Evolutionary conservation across 2,329 filamentous ascomycete species (phyloP).

Genomic region (Sodiomyces alkalinus): DNA sequence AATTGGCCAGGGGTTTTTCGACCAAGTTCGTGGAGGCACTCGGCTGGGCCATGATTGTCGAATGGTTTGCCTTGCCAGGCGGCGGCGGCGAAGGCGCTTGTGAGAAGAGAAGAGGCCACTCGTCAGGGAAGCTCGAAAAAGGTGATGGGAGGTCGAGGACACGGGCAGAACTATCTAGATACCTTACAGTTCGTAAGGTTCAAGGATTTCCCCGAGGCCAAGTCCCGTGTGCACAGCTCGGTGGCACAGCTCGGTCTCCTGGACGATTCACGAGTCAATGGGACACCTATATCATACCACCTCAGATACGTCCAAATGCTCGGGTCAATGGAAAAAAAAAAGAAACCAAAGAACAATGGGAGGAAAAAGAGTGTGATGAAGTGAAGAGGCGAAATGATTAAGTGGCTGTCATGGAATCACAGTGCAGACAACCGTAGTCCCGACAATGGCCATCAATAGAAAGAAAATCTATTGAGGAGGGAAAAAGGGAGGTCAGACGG

Average conservation of each 20-base stretch:
- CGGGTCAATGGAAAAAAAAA: constrained; percentile 1
- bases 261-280: too few relatives aligned
- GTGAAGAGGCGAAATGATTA: constrained; percentile 24
- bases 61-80: not conserved
- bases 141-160: not conserved
- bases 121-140: not conserved
- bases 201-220: too few relatives aligned
- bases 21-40: constrained; percentile 4
- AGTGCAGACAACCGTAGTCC: constrained; percentile 4
- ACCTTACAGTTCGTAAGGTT: too few relatives aligned
- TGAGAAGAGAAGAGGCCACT: not conserved
- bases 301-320: too few relatives aligned
- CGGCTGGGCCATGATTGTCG: not conserved
- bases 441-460: constrained; percentile 3
- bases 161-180: too few relatives aligned
- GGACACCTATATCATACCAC: too few relatives aligned
- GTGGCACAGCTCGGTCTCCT: too few relatives aligned
- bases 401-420: constrained; percentile 15
- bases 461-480: constrained; percentile 1
- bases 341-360: constrained; percentile 5
- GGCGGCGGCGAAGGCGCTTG: not conserved
- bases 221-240: too few relatives aligned
- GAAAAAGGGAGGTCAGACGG: constrained; percentile 2
- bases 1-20: constrained; percentile 17
- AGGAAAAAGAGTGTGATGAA: constrained; percentile 25